Percentiles rank a stretch among this genome's conserved stretches.
Conservation (phyloP, 371 early-diverging fungal species). For the Rhizomucor pusillus region DNA sequence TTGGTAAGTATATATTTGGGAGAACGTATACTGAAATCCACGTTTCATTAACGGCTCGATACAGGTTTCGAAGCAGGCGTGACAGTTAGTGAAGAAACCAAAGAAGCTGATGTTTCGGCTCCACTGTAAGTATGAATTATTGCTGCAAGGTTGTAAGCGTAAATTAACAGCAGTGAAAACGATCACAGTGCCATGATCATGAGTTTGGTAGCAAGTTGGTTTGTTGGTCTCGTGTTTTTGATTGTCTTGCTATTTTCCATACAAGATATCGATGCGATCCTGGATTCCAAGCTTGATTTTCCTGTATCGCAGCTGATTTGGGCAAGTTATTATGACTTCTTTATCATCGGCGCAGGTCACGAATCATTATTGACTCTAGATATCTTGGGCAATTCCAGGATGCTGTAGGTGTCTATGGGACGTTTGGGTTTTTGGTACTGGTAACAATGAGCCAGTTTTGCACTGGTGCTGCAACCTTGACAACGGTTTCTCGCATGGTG, state of each 20-base stretch:
- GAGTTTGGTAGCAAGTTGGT: slow-evolving; percentile 39
- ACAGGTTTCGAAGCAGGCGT: slow-evolving; percentile 44
- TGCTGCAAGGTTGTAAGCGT: neutral
- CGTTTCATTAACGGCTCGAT: neutral
- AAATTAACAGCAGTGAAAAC: neutral
- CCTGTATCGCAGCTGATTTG: slow-evolving; percentile 43
- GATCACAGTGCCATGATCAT: slow-evolving; percentile 33
- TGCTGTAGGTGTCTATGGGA: slow-evolving; percentile 42
- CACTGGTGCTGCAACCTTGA: slow-evolving; percentile 51
- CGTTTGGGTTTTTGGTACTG: slow-evolving; percentile 42
- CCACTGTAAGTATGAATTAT: slow-evolving; percentile 37
- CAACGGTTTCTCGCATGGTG: slow-evolving; percentile 60
- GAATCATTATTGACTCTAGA: neutral
- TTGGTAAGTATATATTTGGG: slow-evolving; percentile 24
- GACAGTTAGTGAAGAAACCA: slow-evolving; percentile 42
- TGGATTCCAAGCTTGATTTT: slow-evolving; percentile 29
- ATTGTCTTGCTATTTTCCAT: slow-evolving; percentile 35
- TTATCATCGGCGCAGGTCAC: neutral
- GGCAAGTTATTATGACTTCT: slow-evolving; percentile 13
- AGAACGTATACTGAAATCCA: neutral
- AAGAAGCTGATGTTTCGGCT: slow-evolving; percentile 40
- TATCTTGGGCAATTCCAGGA: slow-evolving; percentile 32
- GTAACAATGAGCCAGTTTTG: slow-evolving; percentile 58
- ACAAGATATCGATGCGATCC: slow-evolving; percentile 36
- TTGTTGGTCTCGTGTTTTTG: slow-evolving; percentile 33